These are phyloP conservation scores for Allium fistulosum DNA, from an alignment of 106 monocot genomes.

Conservation along the genomic window DNA sequence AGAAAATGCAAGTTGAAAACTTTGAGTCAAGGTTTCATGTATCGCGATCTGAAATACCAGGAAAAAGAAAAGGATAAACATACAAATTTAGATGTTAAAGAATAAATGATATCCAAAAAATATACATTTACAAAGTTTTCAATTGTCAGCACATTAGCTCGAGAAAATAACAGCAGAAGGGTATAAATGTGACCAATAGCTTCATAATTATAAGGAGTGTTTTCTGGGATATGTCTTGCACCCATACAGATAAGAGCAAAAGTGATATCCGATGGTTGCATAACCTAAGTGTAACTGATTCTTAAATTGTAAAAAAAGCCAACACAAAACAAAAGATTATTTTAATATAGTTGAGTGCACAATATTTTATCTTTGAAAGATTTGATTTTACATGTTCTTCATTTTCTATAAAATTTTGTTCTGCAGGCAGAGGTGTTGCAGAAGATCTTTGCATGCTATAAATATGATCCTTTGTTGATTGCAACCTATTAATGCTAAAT, in stretches of 20 bases:
- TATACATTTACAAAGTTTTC: too few relatives aligned
- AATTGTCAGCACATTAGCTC: constrained; percentile 18
- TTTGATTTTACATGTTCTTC: constrained; percentile 2
- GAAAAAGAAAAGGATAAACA: too few relatives aligned
- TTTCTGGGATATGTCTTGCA: constrained; percentile 36
- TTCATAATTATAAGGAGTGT: constrained; percentile 63
- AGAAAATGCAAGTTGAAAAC: constrained; percentile 56
- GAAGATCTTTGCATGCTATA: constrained; percentile 3
- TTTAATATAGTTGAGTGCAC: too few relatives aligned
- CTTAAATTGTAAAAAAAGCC: neutral
- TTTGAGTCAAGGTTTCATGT: constrained; percentile 29
- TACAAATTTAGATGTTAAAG: too few relatives aligned
- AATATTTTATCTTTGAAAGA: too few relatives aligned
- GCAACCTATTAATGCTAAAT: constrained; percentile 19
- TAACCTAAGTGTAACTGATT: constrained; percentile 34
- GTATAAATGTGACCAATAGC: constrained; percentile 68
- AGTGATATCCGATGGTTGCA: constrained; percentile 50
- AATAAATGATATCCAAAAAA: too few relatives aligned
- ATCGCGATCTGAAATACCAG: constrained; percentile 6
- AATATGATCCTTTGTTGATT: constrained; percentile 19
- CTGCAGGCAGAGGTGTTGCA: constrained; percentile 14
- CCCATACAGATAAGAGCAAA: constrained; percentile 67
- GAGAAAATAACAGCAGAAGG: constrained; percentile 52
- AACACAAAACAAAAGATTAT: too few relatives aligned
- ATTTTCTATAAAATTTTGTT: constrained; percentile 7